Base-by-base conservation (phyloP, 768 basidiomycete species). In the Macrolepiota fuliginosa region DNA sequence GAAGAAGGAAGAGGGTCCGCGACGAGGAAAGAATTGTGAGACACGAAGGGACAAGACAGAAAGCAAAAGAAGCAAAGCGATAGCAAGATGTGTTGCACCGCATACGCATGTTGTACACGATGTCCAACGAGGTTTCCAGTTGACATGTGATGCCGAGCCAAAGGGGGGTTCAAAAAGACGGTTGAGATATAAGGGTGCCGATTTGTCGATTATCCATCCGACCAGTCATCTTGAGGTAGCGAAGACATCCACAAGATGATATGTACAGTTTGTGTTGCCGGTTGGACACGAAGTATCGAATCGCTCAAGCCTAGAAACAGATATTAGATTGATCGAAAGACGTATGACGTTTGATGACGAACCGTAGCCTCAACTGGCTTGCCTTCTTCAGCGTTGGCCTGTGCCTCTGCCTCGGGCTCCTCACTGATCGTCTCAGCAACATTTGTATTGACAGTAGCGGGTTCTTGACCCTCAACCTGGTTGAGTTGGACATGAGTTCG, bases 401-500 rank as follows among this genome's bases (percentile, higher is more conserved):
- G 77, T 3, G 67, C 71, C 64, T 77, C 81, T 52, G 74, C 75
- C 62, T 80, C 79, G 11, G 81, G 79, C 55, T 86, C 85, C 67
- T 87, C 86, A 29, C 74, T 79, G 62, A 88, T 88, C 19, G 85
- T 79, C 62, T 80, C 81, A 22, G 66, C 71, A 40, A 73, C 72
- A 36, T 72, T 64, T 35, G 76, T 74, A 45, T 68, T 71, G 11
- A 73, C 71, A 27, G 70, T 71, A 29, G 74, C 76, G 15, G 77
- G 72, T 61, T 73, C 78, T 62, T 75, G 74, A 25, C 71, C 76
- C 56, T 77, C 80, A 46, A 71, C 77, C 76, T 79, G 53, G 40
- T 58, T 55, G 51, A 56, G 57, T 63, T 54, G 62, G 66, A 54
- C 68, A 64, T 25, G 60, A 49, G 63, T 68, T 63, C 65, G 67